These are phyloP conservation scores for Pythium chondricola DNA, from an alignment of 352 stramenopile genomes.

Conservation along the genomic window DNA sequence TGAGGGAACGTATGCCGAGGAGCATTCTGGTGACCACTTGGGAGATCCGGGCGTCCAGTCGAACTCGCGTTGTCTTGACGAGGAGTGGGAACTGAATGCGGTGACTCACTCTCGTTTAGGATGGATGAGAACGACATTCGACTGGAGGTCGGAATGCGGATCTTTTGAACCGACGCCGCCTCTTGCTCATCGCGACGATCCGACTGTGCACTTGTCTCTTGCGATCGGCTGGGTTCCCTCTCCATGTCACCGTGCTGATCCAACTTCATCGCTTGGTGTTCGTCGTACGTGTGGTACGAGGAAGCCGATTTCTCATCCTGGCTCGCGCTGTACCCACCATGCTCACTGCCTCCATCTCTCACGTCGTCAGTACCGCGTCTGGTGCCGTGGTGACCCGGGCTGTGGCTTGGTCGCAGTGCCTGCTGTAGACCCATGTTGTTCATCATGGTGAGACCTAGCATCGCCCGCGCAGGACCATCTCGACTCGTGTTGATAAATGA, in stretches of 20 bases:
- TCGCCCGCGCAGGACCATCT: constrained; percentile 40
- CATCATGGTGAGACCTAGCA: constrained; percentile 55
- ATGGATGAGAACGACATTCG: constrained; percentile 89
- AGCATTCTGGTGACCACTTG: constrained; percentile 7
- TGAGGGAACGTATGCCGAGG: constrained; percentile 9
- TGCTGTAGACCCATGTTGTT: constrained; percentile 23
- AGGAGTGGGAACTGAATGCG: constrained; percentile 37
- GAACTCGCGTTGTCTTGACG: constrained; percentile 4
- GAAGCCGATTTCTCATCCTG: too few relatives aligned
- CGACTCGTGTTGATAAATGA: constrained; percentile 16
- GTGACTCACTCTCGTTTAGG: constrained; percentile 81
- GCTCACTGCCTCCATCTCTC: background rate
- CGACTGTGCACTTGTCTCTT: too few relatives aligned
- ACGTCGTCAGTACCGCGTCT: background rate
- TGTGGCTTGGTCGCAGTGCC: constrained; percentile 10
- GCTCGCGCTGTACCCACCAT: constrained; percentile 6
- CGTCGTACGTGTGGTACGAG: background rate
- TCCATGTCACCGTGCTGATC: too few relatives aligned
- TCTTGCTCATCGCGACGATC: too few relatives aligned
- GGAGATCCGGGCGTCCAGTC: constrained; percentile 17
- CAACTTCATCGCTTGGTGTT: constrained; percentile 12
- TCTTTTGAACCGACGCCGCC: constrained; percentile 13
- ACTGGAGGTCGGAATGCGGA: constrained; percentile 38
- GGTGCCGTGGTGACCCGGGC: constrained; percentile 1
- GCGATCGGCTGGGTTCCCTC: too few relatives aligned